phyloP scores from a whole-genome alignment of 495 filamentous ascomycete species.

The Annulohypoxylon stygium region DNA sequence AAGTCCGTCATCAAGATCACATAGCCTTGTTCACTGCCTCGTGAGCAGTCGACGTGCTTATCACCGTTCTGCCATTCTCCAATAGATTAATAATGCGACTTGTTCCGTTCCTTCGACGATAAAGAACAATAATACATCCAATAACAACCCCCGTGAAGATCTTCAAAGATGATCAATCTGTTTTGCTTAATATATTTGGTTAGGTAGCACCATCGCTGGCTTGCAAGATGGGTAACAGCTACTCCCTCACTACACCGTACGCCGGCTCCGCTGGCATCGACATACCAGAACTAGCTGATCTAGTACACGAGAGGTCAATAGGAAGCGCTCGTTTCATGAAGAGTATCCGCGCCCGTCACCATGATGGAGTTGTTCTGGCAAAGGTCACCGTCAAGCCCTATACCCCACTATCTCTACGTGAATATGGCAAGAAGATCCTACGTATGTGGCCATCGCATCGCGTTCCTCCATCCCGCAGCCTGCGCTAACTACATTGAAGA shows the following conservation, averaged over 20 bases:
- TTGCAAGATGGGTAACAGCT: slow-evolving; percentile 91
- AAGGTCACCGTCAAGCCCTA: slow-evolving; percentile 96
- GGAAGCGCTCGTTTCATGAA: slow-evolving; percentile 98
- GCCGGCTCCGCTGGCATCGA: slow-evolving; percentile 94
- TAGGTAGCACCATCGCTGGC: slow-evolving; percentile 50
- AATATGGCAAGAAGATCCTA: slow-evolving; percentile 79
- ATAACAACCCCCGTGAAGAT: slow-evolving; percentile 18
- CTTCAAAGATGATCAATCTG: slow-evolving; percentile 38
- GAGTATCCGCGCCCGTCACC: slow-evolving; percentile 88
- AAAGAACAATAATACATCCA: slow-evolving; percentile 10
- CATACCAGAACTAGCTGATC: slow-evolving; percentile 87
- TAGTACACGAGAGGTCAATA: slow-evolving; percentile 92
- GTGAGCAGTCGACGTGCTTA: slow-evolving; percentile 27
- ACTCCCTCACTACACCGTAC: slow-evolving; percentile 89
- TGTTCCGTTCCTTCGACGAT: not conserved
- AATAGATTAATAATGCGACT: slow-evolving; percentile 19
- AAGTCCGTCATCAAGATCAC: slow-evolving; percentile 34
- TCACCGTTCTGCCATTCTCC: slow-evolving; percentile 16
- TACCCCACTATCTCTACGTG: slow-evolving; percentile 75
- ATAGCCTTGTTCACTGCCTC: slow-evolving; percentile 31
- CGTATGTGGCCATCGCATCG: slow-evolving; percentile 63
- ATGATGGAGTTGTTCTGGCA: slow-evolving; percentile 89
- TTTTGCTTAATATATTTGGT: slow-evolving; percentile 35
- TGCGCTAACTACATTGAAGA: slow-evolving; percentile 62
- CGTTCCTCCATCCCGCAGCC: not conserved